phyloP scores from a whole-genome alignment of 768 basidiomycete genomes.

The Mrakia frigida region DNA sequence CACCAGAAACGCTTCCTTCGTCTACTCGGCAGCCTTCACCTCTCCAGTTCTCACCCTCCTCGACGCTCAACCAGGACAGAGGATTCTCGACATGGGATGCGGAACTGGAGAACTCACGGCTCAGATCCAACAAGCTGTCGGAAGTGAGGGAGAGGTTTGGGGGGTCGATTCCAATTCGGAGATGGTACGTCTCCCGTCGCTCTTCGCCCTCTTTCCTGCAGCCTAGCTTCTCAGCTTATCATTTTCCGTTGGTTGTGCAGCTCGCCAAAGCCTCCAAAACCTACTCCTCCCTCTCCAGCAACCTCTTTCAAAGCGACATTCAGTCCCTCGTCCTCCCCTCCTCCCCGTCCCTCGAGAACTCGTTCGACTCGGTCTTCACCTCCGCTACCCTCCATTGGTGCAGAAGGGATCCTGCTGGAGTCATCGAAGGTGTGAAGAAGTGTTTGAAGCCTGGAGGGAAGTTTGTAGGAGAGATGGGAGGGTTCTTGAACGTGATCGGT shows the following conservation, averaged over 20 bases:
- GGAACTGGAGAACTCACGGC: constrained; percentile 74
- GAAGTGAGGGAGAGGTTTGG: constrained; percentile 54
- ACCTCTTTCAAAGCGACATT: constrained; percentile 48
- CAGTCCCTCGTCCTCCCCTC: constrained; percentile 33
- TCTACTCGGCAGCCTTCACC: constrained; percentile 54
- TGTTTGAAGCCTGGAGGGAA: constrained; percentile 65
- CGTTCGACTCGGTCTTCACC: constrained; percentile 71
- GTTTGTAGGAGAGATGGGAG: constrained; percentile 72
- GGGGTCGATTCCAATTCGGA: constrained; percentile 66
- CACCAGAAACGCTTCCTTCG: constrained; percentile 58
- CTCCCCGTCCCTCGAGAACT: constrained; percentile 36
- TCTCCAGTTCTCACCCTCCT: constrained; percentile 58
- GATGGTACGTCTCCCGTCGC: constrained; percentile 58
- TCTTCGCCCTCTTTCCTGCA: neutral
- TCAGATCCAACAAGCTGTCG: constrained; percentile 55
- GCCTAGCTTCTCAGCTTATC: neutral
- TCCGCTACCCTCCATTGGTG: constrained; percentile 76
- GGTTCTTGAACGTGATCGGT: constrained; percentile 68
- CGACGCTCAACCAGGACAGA: constrained; percentile 60
- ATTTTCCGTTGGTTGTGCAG: constrained; percentile 43
- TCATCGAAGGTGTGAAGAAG: constrained; percentile 57
- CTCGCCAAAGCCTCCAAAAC: constrained; percentile 53
- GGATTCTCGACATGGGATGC: constrained; percentile 72
- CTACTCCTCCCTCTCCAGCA: constrained; percentile 46
- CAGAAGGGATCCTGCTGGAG: constrained; percentile 63